These are phyloP conservation scores for Raffaelea albimanens DNA, from an alignment of 2,329 filamentous ascomycete genomes.

Conservation along the genomic window DNA sequence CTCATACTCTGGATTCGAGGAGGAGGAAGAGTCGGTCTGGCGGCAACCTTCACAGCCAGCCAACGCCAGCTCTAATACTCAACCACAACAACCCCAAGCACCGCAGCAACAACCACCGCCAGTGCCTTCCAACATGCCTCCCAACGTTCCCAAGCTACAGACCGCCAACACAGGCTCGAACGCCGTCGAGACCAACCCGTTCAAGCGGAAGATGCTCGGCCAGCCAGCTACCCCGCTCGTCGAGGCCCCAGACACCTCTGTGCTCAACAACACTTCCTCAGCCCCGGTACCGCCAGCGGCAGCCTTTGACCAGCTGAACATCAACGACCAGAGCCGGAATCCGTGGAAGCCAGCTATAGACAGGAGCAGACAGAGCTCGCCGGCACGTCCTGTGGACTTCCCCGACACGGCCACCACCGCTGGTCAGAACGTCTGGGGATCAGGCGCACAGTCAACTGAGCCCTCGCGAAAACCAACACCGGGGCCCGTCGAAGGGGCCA, in stretches of 20 bases:
- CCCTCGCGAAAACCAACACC: conserved; percentile 22
- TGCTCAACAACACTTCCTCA: neutral
- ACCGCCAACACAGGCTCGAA: conserved; percentile 4
- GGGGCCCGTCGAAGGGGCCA: conserved; percentile 16
- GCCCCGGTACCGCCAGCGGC: conserved; percentile 11
- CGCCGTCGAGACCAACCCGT: conserved; percentile 39
- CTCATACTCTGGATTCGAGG: conserved; percentile 17
- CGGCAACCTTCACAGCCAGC: conserved; percentile 7
- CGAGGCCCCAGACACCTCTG: neutral
- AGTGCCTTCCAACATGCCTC: conserved; percentile 20
- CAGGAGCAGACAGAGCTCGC: conserved; percentile 20
- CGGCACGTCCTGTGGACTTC: conserved; percentile 11
- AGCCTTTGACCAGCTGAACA: conserved; percentile 30
- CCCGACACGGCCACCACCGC: conserved; percentile 19
- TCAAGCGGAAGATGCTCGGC: conserved; percentile 34
- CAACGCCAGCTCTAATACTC: neutral
- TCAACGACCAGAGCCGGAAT: conserved; percentile 33
- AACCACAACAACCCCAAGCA: neutral
- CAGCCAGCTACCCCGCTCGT: conserved; percentile 2
- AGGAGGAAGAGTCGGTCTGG: conserved; percentile 27
- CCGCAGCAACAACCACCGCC: neutral
- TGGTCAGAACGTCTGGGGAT: conserved; percentile 26
- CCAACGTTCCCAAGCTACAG: conserved; percentile 11
- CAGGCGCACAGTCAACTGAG: conserved; percentile 12
- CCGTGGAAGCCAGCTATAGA: conserved; percentile 32